A percentile compares a stretch with the other conserved stretches of the same genome.
These are phyloP conservation scores for Lycium barbarum DNA, from an alignment of 257 asterid genomes.

Conservation along the genomic window DNA sequence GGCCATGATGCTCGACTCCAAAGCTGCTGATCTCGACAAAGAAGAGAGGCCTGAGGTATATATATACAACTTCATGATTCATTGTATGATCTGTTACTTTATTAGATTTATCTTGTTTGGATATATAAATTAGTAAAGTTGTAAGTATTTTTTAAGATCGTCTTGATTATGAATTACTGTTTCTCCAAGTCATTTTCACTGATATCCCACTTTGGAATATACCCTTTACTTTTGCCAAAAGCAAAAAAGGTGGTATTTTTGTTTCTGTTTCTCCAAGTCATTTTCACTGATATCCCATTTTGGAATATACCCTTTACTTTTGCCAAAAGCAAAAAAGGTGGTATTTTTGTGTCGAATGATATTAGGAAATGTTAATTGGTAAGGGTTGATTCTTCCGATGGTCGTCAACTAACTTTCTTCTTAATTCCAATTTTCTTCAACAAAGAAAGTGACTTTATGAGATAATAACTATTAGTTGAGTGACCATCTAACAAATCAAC, in stretches of 20 bases:
- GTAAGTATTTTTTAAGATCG: neutral
- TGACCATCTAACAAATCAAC: too few species aligned
- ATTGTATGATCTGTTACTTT: neutral
- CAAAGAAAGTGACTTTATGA: too few species aligned
- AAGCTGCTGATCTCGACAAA: conserved; percentile 93
- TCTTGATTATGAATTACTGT: neutral
- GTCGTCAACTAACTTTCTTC: too few species aligned
- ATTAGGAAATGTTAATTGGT: neutral
- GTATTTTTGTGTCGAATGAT: neutral
- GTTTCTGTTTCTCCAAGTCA: neutral
- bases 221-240: conserved; percentile 11
- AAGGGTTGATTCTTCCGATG: too few species aligned
- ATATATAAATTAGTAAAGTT: too few species aligned
- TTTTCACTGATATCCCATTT: neutral
- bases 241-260: neutral
- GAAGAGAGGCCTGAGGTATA: conserved; percentile 97
- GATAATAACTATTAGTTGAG: too few species aligned
- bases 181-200: neutral
- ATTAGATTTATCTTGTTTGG: neutral
- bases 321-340: neutral
- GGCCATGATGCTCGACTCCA: conserved; percentile 98
- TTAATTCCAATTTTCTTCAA: too few species aligned
- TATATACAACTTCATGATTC: neutral
- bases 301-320: neutral
- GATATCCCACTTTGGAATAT: neutral